Conservation (phyloP, 495 filamentous ascomycete genomes). For the Xylaria intraflava region DNA sequence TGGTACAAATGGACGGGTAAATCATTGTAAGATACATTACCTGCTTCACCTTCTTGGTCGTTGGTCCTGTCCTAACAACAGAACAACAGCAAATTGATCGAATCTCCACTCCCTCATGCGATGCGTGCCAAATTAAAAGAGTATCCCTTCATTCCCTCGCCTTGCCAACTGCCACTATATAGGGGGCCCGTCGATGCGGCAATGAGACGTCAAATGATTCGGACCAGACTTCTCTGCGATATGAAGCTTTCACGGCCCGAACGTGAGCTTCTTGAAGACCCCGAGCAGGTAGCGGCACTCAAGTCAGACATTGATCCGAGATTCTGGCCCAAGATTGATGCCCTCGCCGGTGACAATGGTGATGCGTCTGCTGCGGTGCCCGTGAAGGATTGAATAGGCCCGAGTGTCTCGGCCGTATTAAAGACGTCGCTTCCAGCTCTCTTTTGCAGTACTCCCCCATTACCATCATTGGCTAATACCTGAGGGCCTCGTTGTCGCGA, state of each 20-base stretch:
- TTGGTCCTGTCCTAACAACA: neutral
- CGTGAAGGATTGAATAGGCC: too few relatives aligned
- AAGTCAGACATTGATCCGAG: neutral
- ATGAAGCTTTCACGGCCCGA: conserved; percentile 3
- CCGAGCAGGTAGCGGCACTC: neutral
- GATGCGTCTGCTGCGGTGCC: too few relatives aligned
- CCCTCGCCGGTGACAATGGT: too few relatives aligned
- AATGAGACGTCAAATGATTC: conserved; percentile 12
- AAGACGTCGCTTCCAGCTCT: too few relatives aligned
- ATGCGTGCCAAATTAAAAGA: neutral
- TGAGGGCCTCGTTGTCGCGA: too few relatives aligned
- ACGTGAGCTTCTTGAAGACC: conserved; percentile 4
- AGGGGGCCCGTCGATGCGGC: neutral
- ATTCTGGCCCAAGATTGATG: conserved; percentile 9
- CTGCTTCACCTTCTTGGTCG: neutral
- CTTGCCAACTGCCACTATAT: neutral
- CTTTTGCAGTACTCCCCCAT: too few relatives aligned
- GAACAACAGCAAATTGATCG: neutral
- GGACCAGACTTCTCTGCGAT: neutral
- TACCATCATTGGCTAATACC: too few relatives aligned
- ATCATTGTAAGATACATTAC: conserved; percentile 1
- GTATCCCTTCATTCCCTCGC: neutral
- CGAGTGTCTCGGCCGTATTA: too few relatives aligned
- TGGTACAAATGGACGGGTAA: conserved; percentile 17
- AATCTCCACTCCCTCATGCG: neutral